Base-by-base conservation (phyloP, 805 yeast species). In the Suhomyces sp. region DNA sequence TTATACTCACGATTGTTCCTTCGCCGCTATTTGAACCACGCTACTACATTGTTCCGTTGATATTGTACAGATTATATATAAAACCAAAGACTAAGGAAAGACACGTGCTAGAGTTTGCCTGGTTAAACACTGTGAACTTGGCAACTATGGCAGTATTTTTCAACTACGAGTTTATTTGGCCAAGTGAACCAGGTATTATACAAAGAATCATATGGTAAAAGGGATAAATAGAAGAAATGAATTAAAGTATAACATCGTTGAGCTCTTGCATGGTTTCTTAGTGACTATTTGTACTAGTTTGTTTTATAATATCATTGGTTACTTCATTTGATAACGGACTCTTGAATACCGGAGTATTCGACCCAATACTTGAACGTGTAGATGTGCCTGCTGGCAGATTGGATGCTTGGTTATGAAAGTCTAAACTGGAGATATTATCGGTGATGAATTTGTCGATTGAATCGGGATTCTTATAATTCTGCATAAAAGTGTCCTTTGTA, bases 1-100 rank as follows among this genome's bases (percentile, higher is more conserved):
- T 82, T 0, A 60, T 76, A 1, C 65, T 82, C 5, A 86, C 94
- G 0, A 74, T 94, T 19, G 80, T 87, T 0, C 97, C 98, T 19
- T 85, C 97, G 0, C 99, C 98, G 4, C 74, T 94, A 57, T 85
- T 94, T 62, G 99, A 94, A 68, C 97, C 97, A 46, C 80, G 99
- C 52, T 94, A 94, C 66, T 94, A 86, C 66, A 88, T 93, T 46
- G 60, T 90, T 4, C 97, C 98, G 3, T 84, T 81, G 63, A 65
- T 87, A 10, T 67, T 91, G 39, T 90, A 92, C 83, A 79, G 97
- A 59, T 49, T 89, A 2, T 77, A 82, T 52, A 66, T 78, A 13
- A 67, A 69, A 10, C 81, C 83, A 15, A 67, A 71, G 21, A 59
- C 65, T 15, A 61, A 66, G 33, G 56, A 62, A 22, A 73, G 87